These are phyloP conservation scores for Vitis hybrid DNA, from an alignment of 177 flowering plant species.

Conservation along the genomic window DNA sequence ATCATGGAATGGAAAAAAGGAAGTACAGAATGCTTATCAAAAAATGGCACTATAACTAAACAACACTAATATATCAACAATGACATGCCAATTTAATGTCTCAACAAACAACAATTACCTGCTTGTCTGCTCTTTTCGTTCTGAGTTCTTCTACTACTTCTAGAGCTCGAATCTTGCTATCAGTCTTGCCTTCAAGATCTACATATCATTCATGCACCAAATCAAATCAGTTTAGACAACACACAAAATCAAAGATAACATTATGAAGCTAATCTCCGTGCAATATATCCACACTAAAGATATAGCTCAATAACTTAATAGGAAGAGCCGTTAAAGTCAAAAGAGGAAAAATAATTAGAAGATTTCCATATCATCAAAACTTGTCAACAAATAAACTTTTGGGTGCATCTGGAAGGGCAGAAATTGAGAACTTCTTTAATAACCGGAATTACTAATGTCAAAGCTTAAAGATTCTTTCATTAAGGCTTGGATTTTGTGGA, in stretches of 20 bases:
- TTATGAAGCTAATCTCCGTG: too few species aligned
- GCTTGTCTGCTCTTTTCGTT: slow-evolving; percentile 87
- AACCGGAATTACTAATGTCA: too few species aligned
- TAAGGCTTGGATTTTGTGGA: too few species aligned
- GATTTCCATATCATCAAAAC: too few species aligned
- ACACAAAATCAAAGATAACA: neutral
- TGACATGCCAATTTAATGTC: slow-evolving; percentile 18
- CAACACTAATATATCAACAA: neutral
- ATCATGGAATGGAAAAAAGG: neutral
- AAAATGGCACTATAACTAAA: neutral
- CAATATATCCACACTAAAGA: too few species aligned
- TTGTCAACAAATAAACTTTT: too few species aligned
- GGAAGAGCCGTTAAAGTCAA: too few species aligned
- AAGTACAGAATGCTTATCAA: neutral
- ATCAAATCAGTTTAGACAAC: neutral
- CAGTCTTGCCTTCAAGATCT: slow-evolving; percentile 95
- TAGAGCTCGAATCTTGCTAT: slow-evolving; percentile 76
- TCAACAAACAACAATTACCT: slow-evolving; percentile 33
- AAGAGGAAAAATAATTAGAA: too few species aligned
- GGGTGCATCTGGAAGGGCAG: too few species aligned
- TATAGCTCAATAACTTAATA: too few species aligned
- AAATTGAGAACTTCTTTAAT: too few species aligned
- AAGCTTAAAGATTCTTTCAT: too few species aligned
- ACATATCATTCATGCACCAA: slow-evolving; percentile 15
- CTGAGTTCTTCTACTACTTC: slow-evolving; percentile 90